phyloP scores from a whole-genome alignment of 2,329 filamentous ascomycete species.

The Paecilomyces formosus region DNA sequence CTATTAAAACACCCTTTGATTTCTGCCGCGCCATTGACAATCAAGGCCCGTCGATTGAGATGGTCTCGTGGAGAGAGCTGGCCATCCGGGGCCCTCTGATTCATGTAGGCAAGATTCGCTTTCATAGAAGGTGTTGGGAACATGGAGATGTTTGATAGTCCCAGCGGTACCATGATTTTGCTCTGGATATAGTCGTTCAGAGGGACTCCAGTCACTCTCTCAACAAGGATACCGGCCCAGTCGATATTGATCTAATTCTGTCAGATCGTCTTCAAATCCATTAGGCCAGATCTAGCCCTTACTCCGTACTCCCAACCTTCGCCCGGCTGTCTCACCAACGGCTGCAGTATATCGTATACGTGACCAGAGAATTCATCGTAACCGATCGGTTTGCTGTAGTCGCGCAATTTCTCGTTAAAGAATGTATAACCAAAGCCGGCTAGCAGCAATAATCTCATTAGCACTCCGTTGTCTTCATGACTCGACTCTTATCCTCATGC shows the following conservation, averaged over 20 bases:
- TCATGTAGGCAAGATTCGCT: conserved; percentile 49
- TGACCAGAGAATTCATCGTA: conserved; percentile 53
- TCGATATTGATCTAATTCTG: conserved; percentile 41
- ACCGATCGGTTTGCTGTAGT: conserved; percentile 44
- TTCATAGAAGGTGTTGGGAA: conserved; percentile 50
- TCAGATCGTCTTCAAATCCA: background rate
- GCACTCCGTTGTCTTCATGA: background rate
- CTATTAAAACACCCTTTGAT: conserved; percentile 45
- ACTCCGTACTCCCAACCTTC: conserved; percentile 54
- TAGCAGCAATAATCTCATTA: conserved; percentile 15
- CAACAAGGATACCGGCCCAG: conserved; percentile 47
- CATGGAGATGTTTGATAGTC: conserved; percentile 47
- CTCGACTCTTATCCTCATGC: background rate
- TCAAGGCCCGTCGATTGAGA: conserved; percentile 40
- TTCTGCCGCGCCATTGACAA: conserved; percentile 37
- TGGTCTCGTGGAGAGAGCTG: conserved; percentile 42
- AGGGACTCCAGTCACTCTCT: conserved; percentile 36
- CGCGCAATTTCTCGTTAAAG: conserved; percentile 42
- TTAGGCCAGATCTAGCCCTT: conserved; percentile 14
- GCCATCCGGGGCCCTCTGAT: conserved; percentile 43
- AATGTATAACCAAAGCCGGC: conserved; percentile 54
- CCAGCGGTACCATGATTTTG: conserved; percentile 43
- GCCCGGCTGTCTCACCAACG: conserved; percentile 57
- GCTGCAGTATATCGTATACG: conserved; percentile 44
- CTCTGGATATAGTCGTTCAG: conserved; percentile 46